These are phyloP conservation scores for Abelmoschus esculentus DNA, from an alignment of 345 rosid species.

Conservation along the genomic window DNA sequence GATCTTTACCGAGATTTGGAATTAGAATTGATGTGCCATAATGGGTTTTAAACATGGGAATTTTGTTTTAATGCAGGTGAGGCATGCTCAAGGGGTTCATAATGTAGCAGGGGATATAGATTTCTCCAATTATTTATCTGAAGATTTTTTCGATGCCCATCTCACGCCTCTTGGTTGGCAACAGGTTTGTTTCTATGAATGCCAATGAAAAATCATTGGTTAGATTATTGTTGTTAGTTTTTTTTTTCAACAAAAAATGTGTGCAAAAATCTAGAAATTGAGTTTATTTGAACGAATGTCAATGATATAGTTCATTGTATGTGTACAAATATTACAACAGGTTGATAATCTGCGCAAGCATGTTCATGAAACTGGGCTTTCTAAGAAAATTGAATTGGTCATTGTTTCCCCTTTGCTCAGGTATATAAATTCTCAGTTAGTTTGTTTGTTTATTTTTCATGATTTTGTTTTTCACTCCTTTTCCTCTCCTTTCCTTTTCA, in stretches of 20 bases:
- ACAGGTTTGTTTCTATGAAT: conserved; percentile 43
- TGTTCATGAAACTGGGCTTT: conserved; percentile 41
- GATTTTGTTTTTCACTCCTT: no score
- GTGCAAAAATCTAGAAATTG: not conserved
- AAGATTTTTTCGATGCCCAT: conserved; percentile 60
- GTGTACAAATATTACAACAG: conserved; percentile 22
- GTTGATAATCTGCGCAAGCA: conserved; percentile 63
- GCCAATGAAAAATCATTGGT: not conserved
- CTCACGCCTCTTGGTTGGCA: conserved; percentile 82
- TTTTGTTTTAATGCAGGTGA: conserved; percentile 39
- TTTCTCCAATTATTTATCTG: conserved; percentile 37
- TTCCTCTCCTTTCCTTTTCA: no score
- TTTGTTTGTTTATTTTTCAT: not conserved
- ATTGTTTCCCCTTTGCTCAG: conserved; percentile 61
- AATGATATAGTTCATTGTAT: not conserved
- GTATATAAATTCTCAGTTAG: conserved; percentile 19
- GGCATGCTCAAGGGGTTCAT: conserved; percentile 91
- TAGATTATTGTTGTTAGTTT: not conserved
- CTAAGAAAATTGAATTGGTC: conserved; percentile 51
- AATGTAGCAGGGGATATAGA: conserved; percentile 73
- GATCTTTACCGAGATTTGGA: not conserved
- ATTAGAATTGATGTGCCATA: not conserved
- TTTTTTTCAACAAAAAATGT: not conserved
- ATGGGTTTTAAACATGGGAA: conserved; percentile 2
- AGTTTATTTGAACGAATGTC: no score